These are phyloP conservation scores for Xylariaceae sp. DNA, from an alignment of 2,329 filamentous ascomycete species.

Conservation along the genomic window DNA sequence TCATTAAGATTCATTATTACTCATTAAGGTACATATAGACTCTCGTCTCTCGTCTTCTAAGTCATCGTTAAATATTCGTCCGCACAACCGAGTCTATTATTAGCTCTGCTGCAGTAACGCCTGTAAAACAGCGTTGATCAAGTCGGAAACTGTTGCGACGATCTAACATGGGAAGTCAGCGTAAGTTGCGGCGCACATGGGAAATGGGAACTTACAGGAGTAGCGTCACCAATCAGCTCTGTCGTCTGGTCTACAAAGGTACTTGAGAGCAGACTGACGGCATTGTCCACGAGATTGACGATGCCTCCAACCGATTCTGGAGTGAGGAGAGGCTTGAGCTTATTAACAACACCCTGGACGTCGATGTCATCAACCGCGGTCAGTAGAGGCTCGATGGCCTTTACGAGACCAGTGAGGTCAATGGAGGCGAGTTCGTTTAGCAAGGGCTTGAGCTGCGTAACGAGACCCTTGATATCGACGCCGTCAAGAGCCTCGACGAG, in stretches of 20 bases:
- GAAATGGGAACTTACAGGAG: conserved; percentile 34
- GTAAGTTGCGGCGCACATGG: neutral
- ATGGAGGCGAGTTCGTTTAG: conserved; percentile 31
- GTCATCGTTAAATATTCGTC: neutral
- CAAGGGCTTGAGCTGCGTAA: conserved; percentile 36
- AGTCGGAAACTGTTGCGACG: conserved; percentile 30
- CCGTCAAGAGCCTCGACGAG: conserved; percentile 35
- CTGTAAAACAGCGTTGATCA: conserved; percentile 29
- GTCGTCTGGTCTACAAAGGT: conserved; percentile 42
- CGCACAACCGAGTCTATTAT: too few species aligned
- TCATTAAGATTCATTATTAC: neutral
- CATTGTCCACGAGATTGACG: conserved; percentile 37
- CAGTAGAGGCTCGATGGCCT: conserved; percentile 37
- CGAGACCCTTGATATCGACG: conserved; percentile 38
- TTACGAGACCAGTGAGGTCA: conserved; percentile 29
- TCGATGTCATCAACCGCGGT: conserved; percentile 39
- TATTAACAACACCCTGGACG: conserved; percentile 34
- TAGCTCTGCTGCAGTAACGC: conserved; percentile 15
- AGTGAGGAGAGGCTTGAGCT: conserved; percentile 40
- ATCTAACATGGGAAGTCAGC: conserved; percentile 20
- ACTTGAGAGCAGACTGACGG: conserved; percentile 36
- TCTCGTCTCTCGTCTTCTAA: neutral
- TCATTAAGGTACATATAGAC: neutral
- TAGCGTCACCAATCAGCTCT: conserved; percentile 43
- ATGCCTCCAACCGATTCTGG: conserved; percentile 37